These are phyloP conservation scores for Epichloe festucae DNA, from an alignment of 2,329 filamentous ascomycete genomes.

Conservation along the genomic window DNA sequence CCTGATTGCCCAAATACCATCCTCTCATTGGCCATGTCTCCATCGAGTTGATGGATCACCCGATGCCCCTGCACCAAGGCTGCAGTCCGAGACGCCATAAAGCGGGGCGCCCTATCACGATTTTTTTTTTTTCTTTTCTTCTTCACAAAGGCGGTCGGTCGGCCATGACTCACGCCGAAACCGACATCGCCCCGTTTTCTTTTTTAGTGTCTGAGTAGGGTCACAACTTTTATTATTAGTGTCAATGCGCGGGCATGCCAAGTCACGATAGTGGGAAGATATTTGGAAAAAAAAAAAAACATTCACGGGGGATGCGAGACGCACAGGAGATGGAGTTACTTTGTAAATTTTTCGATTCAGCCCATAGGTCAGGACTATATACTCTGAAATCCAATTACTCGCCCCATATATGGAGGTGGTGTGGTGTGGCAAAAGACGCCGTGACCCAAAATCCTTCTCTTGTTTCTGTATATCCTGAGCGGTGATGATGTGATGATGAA, in stretches of 20 bases:
- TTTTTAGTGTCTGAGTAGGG: neutral
- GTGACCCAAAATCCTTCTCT: slow-evolving; percentile 3
- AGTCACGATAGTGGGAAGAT: neutral
- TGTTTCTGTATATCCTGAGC: slow-evolving; percentile 6
- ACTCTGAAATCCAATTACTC: neutral
- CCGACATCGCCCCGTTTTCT: slow-evolving; percentile 3
- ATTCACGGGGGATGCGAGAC: neutral
- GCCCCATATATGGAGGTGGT: slow-evolving; percentile 1
- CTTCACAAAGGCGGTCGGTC: neutral
- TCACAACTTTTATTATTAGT: too few species aligned
- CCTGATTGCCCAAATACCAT: too few species aligned
- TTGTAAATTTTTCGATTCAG: slow-evolving; percentile 5
- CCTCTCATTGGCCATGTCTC: too few species aligned
- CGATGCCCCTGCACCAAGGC: neutral
- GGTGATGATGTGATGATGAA: slow-evolving; percentile 1
- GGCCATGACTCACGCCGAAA: slow-evolving; percentile 2
- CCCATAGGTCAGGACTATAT: neutral
- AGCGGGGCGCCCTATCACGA: slow-evolving; percentile 8
- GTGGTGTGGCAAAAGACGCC: neutral
- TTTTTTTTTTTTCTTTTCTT: neutral
- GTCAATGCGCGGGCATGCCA: neutral
- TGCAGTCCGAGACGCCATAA: slow-evolving; percentile 6
- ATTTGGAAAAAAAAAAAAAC: neutral
- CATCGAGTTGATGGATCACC: neutral
- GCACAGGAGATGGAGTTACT: neutral